A percentile compares a stretch with the other conserved stretches of the same genome.
phyloP scores from a whole-genome alignment of 805 yeast species.

The Cyberlindnera mycetangii region DNA sequence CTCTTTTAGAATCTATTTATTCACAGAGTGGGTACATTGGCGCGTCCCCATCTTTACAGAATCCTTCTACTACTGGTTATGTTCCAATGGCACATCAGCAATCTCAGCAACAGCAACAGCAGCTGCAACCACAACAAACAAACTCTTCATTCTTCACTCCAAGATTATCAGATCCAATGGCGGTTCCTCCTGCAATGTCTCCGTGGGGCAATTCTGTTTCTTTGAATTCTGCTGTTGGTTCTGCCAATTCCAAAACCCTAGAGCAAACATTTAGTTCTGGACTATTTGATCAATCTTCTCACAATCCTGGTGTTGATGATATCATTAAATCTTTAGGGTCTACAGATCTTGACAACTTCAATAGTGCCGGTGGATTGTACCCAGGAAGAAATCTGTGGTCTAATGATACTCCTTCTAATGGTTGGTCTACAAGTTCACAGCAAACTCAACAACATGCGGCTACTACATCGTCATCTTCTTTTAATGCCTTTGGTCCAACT shows the following conservation, averaged over 20 bases:
- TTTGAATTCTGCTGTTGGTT: background rate
- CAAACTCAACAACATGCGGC: background rate
- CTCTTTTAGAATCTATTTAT: slow-evolving; percentile 5
- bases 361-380: slow-evolving; percentile 7
- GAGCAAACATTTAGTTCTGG: slow-evolving; percentile 1
- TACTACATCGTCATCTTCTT: background rate
- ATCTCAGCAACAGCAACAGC: slow-evolving; percentile 4
- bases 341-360: slow-evolving; percentile 10
- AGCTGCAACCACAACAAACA: slow-evolving; percentile 1
- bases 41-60: background rate
- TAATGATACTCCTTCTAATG: slow-evolving; percentile 4
- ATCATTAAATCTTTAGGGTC: slow-evolving; percentile 5
- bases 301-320: slow-evolving; percentile 7
- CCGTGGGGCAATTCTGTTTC: slow-evolving; percentile 8
- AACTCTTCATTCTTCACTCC: slow-evolving; percentile 10
- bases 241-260: slow-evolving; percentile 2
- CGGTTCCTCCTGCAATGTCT: slow-evolving; percentile 4
- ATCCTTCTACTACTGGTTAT: background rate
- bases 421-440: slow-evolving; percentile 2
- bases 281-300: slow-evolving; percentile 4
- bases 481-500: background rate
- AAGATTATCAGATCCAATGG: slow-evolving; percentile 1
- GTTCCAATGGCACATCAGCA: background rate
- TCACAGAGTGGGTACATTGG: background rate
- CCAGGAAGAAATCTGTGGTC: slow-evolving; percentile 9